Percentiles rank a stretch among this genome's conserved stretches.
Evolutionary conservation across 2,329 filamentous ascomycete species (phyloP).

Genomic region (Cryphonectria nitschkei): DNA sequence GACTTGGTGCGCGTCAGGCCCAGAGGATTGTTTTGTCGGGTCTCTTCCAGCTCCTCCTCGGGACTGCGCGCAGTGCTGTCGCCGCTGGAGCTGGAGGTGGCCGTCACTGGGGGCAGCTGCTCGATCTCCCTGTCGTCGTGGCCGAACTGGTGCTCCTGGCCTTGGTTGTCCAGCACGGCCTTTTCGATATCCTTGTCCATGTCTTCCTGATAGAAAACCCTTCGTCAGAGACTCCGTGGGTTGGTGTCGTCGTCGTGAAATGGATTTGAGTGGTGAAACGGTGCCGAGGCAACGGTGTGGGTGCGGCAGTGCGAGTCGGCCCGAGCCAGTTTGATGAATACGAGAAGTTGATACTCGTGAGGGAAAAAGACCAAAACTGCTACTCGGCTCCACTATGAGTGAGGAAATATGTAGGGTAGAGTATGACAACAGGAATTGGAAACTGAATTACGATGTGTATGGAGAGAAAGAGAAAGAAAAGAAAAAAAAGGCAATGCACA

Average conservation of each 20-base stretch:
- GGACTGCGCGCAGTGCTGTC: constrained; percentile 34
- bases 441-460: not conserved
- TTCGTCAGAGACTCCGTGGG: not conserved
- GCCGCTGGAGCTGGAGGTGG: constrained; percentile 25
- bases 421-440: not conserved
- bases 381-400: not conserved
- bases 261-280: not conserved
- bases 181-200: constrained; percentile 33
- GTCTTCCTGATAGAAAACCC: not conserved
- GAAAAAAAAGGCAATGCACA: not conserved
- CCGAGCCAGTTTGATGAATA: not conserved
- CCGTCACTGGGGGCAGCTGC: constrained; percentile 26
- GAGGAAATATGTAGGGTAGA: not conserved
- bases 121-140: constrained; percentile 30
- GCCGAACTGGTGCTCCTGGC: constrained; percentile 16
- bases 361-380: not conserved
- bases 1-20: constrained; percentile 46
- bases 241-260: constrained; percentile 12
- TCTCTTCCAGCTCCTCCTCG: constrained; percentile 47
- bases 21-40: constrained; percentile 51
- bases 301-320: not conserved
- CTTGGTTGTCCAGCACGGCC: constrained; percentile 20
- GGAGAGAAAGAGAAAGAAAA: too few relatives aligned
- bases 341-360: not conserved
- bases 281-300: not conserved